Evolutionary conservation across 23 red algal genomes (phyloP).

Genomic region (Gracilaria caudata): DNA sequence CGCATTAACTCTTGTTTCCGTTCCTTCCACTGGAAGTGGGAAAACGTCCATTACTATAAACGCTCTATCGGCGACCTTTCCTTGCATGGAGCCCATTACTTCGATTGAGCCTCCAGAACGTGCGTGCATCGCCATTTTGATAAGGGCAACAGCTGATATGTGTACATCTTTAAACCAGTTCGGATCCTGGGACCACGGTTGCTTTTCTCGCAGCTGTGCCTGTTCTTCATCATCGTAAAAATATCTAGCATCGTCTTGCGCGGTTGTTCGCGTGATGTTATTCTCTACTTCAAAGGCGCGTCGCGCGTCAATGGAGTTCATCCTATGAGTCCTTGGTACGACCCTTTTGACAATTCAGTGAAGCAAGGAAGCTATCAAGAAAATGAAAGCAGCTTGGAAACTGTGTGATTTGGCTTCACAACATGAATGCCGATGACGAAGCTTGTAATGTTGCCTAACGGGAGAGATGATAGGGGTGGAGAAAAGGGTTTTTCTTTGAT

Average conservation of each 20-base stretch:
- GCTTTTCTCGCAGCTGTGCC: constrained; percentile 49
- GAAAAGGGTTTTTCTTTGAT: too few relatives aligned
- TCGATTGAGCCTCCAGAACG: constrained; percentile 78
- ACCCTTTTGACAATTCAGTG: neutral
- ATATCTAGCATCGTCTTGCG: constrained; percentile 73
- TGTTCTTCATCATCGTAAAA: constrained; percentile 87
- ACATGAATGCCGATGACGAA: too few relatives aligned
- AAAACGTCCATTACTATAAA: constrained; percentile 95
- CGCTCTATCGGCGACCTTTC: constrained; percentile 68
- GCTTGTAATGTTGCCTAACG: too few relatives aligned
- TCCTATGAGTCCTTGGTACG: neutral
- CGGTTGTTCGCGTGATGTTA: constrained; percentile 35
- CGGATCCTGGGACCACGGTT: constrained; percentile 91
- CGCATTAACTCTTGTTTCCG: constrained; percentile 85
- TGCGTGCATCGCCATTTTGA: constrained; percentile 95
- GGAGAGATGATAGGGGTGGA: too few relatives aligned
- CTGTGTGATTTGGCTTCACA: too few relatives aligned
- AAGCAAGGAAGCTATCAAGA: too few relatives aligned
- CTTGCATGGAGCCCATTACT: constrained; percentile 93
- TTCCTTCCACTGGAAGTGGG: constrained; percentile 86
- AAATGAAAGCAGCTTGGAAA: too few relatives aligned
- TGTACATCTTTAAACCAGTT: constrained; percentile 91
- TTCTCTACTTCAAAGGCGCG: constrained; percentile 74
- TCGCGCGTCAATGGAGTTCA: constrained; percentile 52
- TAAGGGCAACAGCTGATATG: constrained; percentile 89